Base-by-base conservation (phyloP, 371 early-diverging fungal genomes). In the Circinella umbellata region DNA sequence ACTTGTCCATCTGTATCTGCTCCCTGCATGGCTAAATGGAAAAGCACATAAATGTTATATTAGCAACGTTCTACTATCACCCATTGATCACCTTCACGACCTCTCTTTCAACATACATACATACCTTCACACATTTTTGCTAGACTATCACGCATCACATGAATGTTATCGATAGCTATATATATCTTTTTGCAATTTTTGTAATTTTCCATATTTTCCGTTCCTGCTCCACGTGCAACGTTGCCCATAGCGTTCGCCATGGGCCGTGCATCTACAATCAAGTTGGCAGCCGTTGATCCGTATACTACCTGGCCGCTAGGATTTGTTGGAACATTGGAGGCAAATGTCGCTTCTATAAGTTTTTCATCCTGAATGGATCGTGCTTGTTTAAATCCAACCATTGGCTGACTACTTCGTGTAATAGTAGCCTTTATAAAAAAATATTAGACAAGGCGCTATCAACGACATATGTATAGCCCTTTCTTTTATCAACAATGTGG, bases 341-440 rank as follows among this genome's bases (percentile, higher is more conserved):
- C 77, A 80, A 97, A 93, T 35, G 97, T 94, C 51, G 92, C 91
- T 72, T 98, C 97, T 35, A 97, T 90, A 34, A 99, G 85, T 80
- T 96, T 96, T 71, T 99, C 99, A 73, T 99, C 99, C 80, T 99
- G 98, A 54, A 96, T 91, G 2, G 96, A 96, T 57, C 99, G 89
- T 66, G 93, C 94, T 75, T 93, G 93, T 70, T 94, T 93, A 35
- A 99, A 84, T 1, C 99, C 99, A 42, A 96, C 95, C 82, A 99
- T 87, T 0, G 99, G 98, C 74, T 99, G 98, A 67, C 95, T 93
- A 17, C 94, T 93, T 47, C 99, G 89, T 36, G 98, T 95, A 61
- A 99, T 96, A 18, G 96, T 90, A 14, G 94, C 92, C 89, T 93
- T 70, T 55, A 6, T 60, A 27, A 72, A 18, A 38, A 37, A 36